Evolutionary conservation across 176 grass and related monocot genomes (phyloP), one percentile per base, ranked within the genome.

Genomic region (Oryza coarctata): DNA sequence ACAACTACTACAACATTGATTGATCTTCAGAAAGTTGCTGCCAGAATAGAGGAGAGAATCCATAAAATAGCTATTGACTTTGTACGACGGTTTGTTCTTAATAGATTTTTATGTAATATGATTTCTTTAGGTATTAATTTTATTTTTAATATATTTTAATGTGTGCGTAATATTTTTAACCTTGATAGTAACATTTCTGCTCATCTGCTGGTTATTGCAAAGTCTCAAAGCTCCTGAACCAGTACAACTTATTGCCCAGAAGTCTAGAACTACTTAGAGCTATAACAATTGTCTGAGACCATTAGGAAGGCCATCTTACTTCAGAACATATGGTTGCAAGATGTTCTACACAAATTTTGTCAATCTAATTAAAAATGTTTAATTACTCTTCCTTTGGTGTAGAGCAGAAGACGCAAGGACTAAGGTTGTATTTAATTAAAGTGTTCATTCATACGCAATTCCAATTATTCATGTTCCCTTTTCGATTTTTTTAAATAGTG

Each of bases 11-110:
- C 36, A 7, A 41, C 68, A 32, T 73, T 73, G 43, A 50, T 29
- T 73, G 28, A 73, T 49, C 70, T 73, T 73, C 70, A 73, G 15
- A 50, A 49, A 49, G 27, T 73, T 50, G 70, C 70, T 73, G 17
- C 43, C 28, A 47, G 28, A 73, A 30, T 73, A 30, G 71, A 73
- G 28, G 26, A 1, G 27, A 52, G 44, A 27, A 52, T 47, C 5
- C 17, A 12, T 11, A 22, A 17, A 20, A 28, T 52, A 10, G 40
- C 44, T 50, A 12, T 32, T 12, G 28, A 50, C 27, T 47, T 18
- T 44, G 70, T 73, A 73, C 0, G 40, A 17, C 0, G 12, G 41
- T 30, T 73, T 73, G 7, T 15, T 70, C 50, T 43, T 26, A 39
- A 70, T 70, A 40, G 11, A 11, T 70, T 41, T 70, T 25, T 26